A percentile compares a stretch with the other conserved stretches of the same genome.
phyloP scores from a whole-genome alignment of 164 flowering plant genomes.

The Vitis amurensis region DNA sequence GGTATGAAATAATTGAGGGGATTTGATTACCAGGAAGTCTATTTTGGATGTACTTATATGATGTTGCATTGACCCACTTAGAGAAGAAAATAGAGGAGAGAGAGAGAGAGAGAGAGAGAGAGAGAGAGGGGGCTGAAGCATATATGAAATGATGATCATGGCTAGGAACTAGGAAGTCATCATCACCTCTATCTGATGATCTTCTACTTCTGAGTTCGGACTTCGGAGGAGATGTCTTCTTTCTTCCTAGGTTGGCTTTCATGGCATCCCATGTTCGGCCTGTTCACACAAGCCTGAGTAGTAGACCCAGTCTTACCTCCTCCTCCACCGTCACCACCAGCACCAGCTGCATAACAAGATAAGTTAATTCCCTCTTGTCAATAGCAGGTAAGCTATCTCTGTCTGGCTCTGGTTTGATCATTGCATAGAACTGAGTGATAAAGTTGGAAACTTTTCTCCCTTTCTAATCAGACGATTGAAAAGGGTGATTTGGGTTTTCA shows the following conservation, averaged over 20 bases:
- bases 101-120: neutral
- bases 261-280: constrained; percentile 28
- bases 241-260: constrained; percentile 25
- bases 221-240: constrained; percentile 11
- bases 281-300: constrained; percentile 7
- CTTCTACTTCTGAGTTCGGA: constrained; percentile 24
- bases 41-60: constrained; percentile 40
- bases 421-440: neutral
- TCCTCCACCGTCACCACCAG: constrained; percentile 7
- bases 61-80: constrained; percentile 43
- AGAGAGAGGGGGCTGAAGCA: constrained; percentile 5
- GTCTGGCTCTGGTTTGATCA: neutral
- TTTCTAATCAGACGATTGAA: neutral
- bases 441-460: too few relatives aligned
- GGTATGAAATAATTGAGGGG: constrained; percentile 44
- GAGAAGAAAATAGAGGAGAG: constrained; percentile 15
- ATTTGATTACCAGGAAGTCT: constrained; percentile 31
- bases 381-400: constrained; percentile 10
- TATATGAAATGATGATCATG: constrained; percentile 27
- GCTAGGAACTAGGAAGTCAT: constrained; percentile 19
- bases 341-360: neutral
- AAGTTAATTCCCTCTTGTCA: constrained; percentile 12
- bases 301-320: neutral
- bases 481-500: neutral
- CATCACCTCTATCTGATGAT: constrained; percentile 28